Base-by-base conservation (phyloP, 306 rosid species). In the Cyamopsis tetragonoloba region DNA sequence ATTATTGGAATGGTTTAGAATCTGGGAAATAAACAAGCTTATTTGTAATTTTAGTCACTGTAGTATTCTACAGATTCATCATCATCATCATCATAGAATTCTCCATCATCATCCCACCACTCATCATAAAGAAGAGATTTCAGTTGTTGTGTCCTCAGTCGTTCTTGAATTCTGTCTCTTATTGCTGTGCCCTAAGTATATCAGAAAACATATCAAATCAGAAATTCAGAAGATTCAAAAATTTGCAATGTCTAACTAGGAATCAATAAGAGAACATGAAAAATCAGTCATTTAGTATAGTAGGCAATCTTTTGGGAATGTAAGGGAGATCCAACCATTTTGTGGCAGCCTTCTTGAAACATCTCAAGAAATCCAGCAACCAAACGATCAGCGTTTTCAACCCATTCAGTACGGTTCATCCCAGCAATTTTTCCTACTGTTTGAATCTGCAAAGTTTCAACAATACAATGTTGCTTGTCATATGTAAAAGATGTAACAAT, bases 331-430 rank as follows among this genome's bases (percentile, higher is more conserved):
- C 76, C 63, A 67, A 93, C 98, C 98, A 89, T 89, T 82, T 93
- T 93, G 79, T 93, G 98, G 81, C 95, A 93, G 62, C 97, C 80
- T 85, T 93, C 98, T 90, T 93, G 97, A 83, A 93, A 93, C 98
- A 93, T 89, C 85, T 93, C 97, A 3, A 93, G 96, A 76, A 93
- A 93, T 47, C 98, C 98, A 73, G 96, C 97, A 23, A 93, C 96
- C 84, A 82, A 84, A 13, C 97, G 90, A 75, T 93, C 98, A 12
- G 96, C 98, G 81, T 89, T 93, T 78, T 89, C 97, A 0, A 93
- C 88, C 98, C 96, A 93, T 70, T 93, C 98, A 42, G 79, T 79
- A 19, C 87, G 85, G 82, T 85, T 85, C 97, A 93, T 85, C 22
- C 86, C 89, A 6, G 95, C 95, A 64, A 89, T 83, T 77, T 79